Percentiles rank a stretch among this genome's conserved stretches.
phyloP scores from a whole-genome alignment of 2,329 filamentous ascomycete species.

The Nemania serpens region DNA sequence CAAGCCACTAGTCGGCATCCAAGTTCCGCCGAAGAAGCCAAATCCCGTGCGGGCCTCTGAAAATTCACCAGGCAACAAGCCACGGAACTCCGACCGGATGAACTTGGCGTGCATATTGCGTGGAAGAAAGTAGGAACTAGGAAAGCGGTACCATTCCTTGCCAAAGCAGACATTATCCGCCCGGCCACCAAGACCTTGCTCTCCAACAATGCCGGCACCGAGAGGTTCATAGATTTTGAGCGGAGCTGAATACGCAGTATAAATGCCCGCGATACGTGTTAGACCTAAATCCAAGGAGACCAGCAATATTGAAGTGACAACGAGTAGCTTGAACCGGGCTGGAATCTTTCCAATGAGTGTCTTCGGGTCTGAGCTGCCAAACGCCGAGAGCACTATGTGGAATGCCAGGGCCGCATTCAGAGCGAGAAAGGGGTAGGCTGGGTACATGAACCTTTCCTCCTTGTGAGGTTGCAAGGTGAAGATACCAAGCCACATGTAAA shows the following conservation, averaged over 20 bases:
- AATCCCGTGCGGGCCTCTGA: constrained; percentile 71
- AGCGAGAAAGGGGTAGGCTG: constrained; percentile 86
- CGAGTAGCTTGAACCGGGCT: constrained; percentile 70
- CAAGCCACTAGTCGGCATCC: constrained; percentile 80
- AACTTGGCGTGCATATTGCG: constrained; percentile 85
- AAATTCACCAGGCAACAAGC: constrained; percentile 89
- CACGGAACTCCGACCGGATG: constrained; percentile 85
- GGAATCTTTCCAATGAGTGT: constrained; percentile 74
- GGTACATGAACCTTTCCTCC: constrained; percentile 98
- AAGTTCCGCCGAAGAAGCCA: constrained; percentile 81
- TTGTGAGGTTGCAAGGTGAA: constrained; percentile 95
- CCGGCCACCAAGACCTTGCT: constrained; percentile 55
- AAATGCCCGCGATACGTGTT: constrained; percentile 75
- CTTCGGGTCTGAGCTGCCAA: constrained; percentile 72
- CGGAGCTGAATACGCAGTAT: constrained; percentile 83
- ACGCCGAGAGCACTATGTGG: constrained; percentile 76
- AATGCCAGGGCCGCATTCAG: constrained; percentile 85
- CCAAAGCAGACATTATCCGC: constrained; percentile 83
- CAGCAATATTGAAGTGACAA: constrained; percentile 65
- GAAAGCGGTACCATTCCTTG: constrained; percentile 99
- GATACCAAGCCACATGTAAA: constrained; percentile 92
- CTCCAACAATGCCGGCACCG: constrained; percentile 54
- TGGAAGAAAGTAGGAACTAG: constrained; percentile 89
- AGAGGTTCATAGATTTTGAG: constrained; percentile 72
- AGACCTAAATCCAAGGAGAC: constrained; percentile 68